Conservation (phyloP, 2,329 filamentous ascomycete species). For the Fusarium redolens region DNA sequence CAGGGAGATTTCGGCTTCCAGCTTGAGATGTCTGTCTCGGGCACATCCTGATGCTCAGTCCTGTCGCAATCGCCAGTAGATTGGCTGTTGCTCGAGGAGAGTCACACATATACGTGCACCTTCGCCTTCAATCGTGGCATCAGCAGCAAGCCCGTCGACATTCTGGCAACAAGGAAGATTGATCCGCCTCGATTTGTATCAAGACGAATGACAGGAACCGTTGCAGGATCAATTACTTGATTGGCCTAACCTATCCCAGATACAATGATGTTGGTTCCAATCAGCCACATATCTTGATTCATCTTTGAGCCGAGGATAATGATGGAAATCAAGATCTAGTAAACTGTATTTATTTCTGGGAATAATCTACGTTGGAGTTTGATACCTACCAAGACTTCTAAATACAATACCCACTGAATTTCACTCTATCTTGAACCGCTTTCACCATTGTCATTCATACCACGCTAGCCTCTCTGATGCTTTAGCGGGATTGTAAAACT, state of each 20-base stretch:
- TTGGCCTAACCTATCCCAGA: neutral
- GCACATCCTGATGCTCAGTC: neutral
- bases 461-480: neutral
- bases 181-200: neutral
- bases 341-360: neutral
- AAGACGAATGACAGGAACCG: neutral
- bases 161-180: neutral
- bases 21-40: no score
- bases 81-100: neutral
- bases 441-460: neutral
- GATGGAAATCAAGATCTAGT: neutral
- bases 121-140: neutral
- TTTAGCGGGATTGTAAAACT: neutral
- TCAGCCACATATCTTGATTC: neutral
- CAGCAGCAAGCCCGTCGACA: neutral
- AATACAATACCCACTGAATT: constrained; percentile 7
- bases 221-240: neutral
- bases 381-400: neutral
- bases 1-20: neutral
- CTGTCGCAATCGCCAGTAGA: neutral
- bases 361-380: neutral
- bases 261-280: neutral
- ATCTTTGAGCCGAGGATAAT: neutral
- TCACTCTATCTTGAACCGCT: neutral
- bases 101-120: neutral